A percentile compares a stretch with the other conserved stretches of the same genome.
Evolutionary conservation across 148 eudicot genomes (phyloP).

Genomic region (Salicornia ramosissima): DNA sequence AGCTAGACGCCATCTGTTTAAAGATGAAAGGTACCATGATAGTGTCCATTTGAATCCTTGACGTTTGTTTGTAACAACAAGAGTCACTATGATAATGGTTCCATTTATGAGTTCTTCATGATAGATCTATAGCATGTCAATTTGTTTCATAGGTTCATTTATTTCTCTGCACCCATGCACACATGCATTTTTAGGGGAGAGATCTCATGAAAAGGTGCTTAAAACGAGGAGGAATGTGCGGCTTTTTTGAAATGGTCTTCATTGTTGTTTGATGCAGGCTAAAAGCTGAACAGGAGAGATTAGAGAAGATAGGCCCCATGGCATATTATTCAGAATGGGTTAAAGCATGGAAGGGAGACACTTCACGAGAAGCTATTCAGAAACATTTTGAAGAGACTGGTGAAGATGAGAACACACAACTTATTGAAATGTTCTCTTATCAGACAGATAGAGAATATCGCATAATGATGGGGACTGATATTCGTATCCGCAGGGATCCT

Average conservation of each 20-base stretch:
- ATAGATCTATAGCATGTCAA: background rate
- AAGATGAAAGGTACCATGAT: constrained; percentile 94
- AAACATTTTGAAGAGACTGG: constrained; percentile 98
- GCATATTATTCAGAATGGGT: constrained; percentile 99
- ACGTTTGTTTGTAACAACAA: constrained; percentile 1
- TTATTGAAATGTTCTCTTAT: constrained; percentile 75
- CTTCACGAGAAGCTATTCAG: constrained; percentile 91
- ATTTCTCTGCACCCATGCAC: background rate
- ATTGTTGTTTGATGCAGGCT: constrained; percentile 43
- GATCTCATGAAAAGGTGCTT: background rate
- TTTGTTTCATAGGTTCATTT: background rate
- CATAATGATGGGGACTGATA: constrained; percentile 94
- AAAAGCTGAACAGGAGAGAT: constrained; percentile 67
- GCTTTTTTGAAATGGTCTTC: constrained; percentile 3
- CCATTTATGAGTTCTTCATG: background rate
- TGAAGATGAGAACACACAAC: constrained; percentile 94
- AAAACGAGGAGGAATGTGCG: background rate
- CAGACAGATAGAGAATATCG: constrained; percentile 97
- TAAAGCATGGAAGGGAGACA: constrained; percentile 82
- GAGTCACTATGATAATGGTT: background rate
- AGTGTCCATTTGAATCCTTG: constrained; percentile 40
- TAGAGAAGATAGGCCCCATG: constrained; percentile 68
- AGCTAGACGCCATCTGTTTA: constrained; percentile 89
- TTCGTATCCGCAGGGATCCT: constrained; percentile 82
- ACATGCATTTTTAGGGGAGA: background rate